Evolutionary conservation across 1,284 basidiomycete species (phyloP).

Genomic region (Ganoderma lucidum): DNA sequence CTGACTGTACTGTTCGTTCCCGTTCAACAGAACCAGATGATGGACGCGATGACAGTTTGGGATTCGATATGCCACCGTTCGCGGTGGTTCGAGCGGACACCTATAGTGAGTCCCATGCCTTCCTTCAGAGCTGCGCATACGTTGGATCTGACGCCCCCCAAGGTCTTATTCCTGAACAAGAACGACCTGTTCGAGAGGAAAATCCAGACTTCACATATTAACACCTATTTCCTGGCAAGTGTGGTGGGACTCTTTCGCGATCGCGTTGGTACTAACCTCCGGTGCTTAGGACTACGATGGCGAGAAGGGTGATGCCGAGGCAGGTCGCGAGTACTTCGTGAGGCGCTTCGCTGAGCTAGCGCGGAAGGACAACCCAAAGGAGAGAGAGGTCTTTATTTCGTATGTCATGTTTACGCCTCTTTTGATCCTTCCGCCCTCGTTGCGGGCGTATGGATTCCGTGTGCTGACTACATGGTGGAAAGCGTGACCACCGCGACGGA

Average conservation of each 20-base stretch:
- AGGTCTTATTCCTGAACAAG: slow-evolving; percentile 94
- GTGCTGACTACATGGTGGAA: slow-evolving; percentile 25
- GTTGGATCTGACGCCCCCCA: slow-evolving; percentile 12
- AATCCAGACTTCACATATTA: slow-evolving; percentile 83
- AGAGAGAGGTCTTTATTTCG: slow-evolving; percentile 92
- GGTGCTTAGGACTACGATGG: slow-evolving; percentile 76
- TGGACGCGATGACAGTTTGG: slow-evolving; percentile 95
- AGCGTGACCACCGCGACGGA: slow-evolving; percentile 97
- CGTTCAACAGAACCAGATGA: slow-evolving; percentile 85
- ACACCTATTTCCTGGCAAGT: slow-evolving; percentile 84
- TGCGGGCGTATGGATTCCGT: neutral
- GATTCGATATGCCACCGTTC: slow-evolving; percentile 89
- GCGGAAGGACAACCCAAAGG: slow-evolving; percentile 83
- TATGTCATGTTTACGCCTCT: slow-evolving; percentile 50
- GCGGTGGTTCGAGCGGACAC: slow-evolving; percentile 92
- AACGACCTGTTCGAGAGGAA: slow-evolving; percentile 90
- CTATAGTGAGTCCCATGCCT: slow-evolving; percentile 68
- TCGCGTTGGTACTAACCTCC: slow-evolving; percentile 15
- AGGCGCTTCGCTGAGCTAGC: slow-evolving; percentile 84
- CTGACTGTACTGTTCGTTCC: neutral
- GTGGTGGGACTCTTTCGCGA: neutral
- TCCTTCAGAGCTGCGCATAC: slow-evolving; percentile 2
- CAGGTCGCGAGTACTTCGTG: slow-evolving; percentile 92
- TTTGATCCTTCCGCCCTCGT: neutral
- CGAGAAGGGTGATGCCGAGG: slow-evolving; percentile 68